phyloP scores from a whole-genome alignment of 306 rosid genomes.

The Trichosanthes cucumerina region DNA sequence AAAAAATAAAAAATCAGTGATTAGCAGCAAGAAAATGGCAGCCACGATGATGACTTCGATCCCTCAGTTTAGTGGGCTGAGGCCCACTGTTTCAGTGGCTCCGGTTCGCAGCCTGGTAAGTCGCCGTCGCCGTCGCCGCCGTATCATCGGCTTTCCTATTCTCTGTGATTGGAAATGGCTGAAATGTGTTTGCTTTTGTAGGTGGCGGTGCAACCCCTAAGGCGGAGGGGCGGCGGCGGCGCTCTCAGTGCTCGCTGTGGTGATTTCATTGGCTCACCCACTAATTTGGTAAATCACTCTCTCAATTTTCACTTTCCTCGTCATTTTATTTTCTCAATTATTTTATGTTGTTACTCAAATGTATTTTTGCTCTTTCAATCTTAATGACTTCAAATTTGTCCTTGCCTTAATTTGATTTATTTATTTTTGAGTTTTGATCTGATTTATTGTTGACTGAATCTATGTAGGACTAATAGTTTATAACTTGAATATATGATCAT shows the following conservation, averaged over 20 bases:
- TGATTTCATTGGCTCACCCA: constrained; percentile 77
- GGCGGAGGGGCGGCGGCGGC: constrained; percentile 60
- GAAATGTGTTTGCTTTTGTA: constrained; percentile 11
- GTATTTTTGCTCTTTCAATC: not conserved
- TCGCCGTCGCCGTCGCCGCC: not conserved
- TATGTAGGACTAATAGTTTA: no score
- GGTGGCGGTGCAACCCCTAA: constrained; percentile 57
- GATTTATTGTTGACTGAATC: no score
- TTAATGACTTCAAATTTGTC: no score
- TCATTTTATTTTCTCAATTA: not conserved
- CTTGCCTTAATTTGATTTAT: no score
- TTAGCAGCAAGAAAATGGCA: constrained; percentile 43
- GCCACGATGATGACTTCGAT: constrained; percentile 49
- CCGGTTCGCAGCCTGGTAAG: constrained; percentile 54
- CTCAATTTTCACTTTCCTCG: not conserved
- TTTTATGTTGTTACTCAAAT: not conserved
- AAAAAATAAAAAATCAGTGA: not conserved
- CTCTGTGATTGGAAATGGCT: not conserved
- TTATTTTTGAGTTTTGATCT: no score
- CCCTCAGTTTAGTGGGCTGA: constrained; percentile 76
- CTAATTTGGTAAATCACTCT: constrained; percentile 58
- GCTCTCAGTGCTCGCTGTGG: constrained; percentile 86
- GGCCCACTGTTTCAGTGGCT: constrained; percentile 39
- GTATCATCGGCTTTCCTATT: not conserved
- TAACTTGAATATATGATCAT: not conserved